phyloP scores from a whole-genome alignment of 176 grass and related monocot genomes.

The Cenchrus americanus region DNA sequence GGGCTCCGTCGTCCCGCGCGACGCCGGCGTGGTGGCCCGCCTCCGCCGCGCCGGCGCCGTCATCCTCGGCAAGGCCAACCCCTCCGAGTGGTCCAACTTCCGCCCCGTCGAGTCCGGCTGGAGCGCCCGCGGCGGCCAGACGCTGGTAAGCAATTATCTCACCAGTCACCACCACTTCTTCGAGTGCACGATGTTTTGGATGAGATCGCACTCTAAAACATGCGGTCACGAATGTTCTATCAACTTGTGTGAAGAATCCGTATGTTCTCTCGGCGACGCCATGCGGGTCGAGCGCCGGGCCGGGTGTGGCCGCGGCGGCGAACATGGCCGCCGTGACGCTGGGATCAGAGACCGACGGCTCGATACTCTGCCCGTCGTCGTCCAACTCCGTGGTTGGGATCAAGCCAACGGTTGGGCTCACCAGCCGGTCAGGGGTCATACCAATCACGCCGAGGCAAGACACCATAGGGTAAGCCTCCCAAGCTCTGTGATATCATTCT shows the following conservation, averaged over 20 bases:
- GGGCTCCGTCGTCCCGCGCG: conserved; percentile 46
- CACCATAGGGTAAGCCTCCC: conserved; percentile 50
- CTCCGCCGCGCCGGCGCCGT: conserved; percentile 58
- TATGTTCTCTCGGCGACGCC: conserved; percentile 40
- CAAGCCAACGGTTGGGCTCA: conserved; percentile 61
- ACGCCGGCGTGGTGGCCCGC: conserved; percentile 56
- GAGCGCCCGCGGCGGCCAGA: conserved; percentile 65
- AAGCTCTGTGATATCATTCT: neutral
- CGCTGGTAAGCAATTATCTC: neutral
- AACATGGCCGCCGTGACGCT: conserved; percentile 75
- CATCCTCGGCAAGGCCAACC: conserved; percentile 68
- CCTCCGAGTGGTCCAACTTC: conserved; percentile 61
- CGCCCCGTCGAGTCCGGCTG: conserved; percentile 32
- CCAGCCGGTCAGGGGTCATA: conserved; percentile 62
- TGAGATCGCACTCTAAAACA: too few relatives aligned
- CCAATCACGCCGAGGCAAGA: conserved; percentile 55
- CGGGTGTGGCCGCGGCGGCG: conserved; percentile 57
- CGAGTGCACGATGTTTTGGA: too few relatives aligned
- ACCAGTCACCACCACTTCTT: neutral
- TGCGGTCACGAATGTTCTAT: too few relatives aligned
- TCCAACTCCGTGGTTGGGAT: conserved; percentile 64
- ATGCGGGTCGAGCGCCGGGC: conserved; percentile 64
- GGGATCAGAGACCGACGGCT: conserved; percentile 71
- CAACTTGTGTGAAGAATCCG: conserved; percentile 43
- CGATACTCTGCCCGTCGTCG: conserved; percentile 63